Evolutionary conservation across 2,329 filamentous ascomycete genomes (phyloP).

Genomic region (Penicillium sp.): DNA sequence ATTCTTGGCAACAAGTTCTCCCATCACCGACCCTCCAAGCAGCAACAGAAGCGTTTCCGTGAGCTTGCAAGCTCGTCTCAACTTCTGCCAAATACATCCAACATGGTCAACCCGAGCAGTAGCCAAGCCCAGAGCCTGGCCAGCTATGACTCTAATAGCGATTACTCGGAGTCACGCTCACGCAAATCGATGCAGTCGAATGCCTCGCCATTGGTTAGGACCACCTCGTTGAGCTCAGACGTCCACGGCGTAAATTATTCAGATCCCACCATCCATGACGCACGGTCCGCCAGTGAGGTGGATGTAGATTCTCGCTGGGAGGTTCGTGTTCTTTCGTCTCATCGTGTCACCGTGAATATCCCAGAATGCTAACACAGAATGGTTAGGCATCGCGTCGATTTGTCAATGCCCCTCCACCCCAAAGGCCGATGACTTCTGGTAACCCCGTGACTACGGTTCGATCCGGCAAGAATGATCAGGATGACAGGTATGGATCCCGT

Average conservation of each 20-base stretch:
- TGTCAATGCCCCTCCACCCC: slow-evolving; percentile 31
- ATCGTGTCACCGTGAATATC: not conserved
- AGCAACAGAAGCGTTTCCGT: slow-evolving; percentile 73
- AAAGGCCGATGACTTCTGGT: slow-evolving; percentile 33
- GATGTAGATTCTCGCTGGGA: slow-evolving; percentile 41
- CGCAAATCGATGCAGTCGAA: slow-evolving; percentile 38
- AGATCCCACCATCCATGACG: slow-evolving; percentile 28
- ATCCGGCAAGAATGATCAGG: slow-evolving; percentile 26
- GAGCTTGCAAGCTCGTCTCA: slow-evolving; percentile 79
- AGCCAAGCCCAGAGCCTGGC: slow-evolving; percentile 35
- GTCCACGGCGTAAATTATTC: slow-evolving; percentile 24
- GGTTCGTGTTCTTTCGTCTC: slow-evolving; percentile 25
- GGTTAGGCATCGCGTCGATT: slow-evolving; percentile 34
- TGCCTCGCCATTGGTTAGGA: slow-evolving; percentile 37
- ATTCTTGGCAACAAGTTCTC: slow-evolving; percentile 98
- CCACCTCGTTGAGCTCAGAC: slow-evolving; percentile 37
- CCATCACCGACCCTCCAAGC: slow-evolving; percentile 76
- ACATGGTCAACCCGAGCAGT: slow-evolving; percentile 24
- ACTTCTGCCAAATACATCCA: slow-evolving; percentile 51
- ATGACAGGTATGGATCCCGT: slow-evolving; percentile 32
- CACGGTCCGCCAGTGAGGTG: slow-evolving; percentile 36
- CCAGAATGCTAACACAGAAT: slow-evolving; percentile 17
- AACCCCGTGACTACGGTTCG: slow-evolving; percentile 24
- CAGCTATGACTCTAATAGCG: slow-evolving; percentile 41
- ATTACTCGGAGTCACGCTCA: slow-evolving; percentile 37